Base-by-base conservation (phyloP, 2,329 filamentous ascomycete genomes). In the Aspergillus fumigatiaffinis region DNA sequence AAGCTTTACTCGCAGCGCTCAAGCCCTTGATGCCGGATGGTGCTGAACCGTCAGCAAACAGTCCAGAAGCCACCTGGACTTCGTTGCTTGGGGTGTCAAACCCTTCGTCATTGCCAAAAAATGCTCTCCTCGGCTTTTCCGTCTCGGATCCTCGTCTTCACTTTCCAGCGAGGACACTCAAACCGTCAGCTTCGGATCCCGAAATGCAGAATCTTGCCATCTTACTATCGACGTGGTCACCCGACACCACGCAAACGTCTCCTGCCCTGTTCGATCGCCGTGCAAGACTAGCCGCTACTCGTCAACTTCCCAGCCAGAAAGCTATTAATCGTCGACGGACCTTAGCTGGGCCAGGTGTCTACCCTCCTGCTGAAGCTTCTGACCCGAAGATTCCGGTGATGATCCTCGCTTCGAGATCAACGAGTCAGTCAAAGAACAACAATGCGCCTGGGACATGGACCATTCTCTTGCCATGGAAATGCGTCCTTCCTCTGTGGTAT, bases 401-500 rank as follows among this genome's bases (percentile, higher is more conserved):
- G 1, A 75, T 95, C 5, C 80, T 91, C 4, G 81, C 87, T 35
- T 85, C 84, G 10, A 82, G 85, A 3, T 71, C 80, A 9, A 71
- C 75, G 10, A 52, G 55, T 32, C 57, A 64, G n/a, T 60, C 65
- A 6, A 73, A 65, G 29, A 75, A 76, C 41, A 77, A 73, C 10
- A 82, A 81, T 50, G 77, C 79, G 1, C 86, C 88, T 50, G 88
- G 88, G 0, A 87, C 82, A 0, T 97, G 92, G 91, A 94, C 87
- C 0, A 71, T 97, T 1, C 79, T 97, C 25, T 82, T 94, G 3
- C 94, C 94, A 0, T 97, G 93, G 91, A 92, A 90, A 69, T 96
- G 90, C 66, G 88, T 97, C 38, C 79, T 86, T 38, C 85, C 91
- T 0, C 80, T 97, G 32, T 99, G 94, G 94, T 88, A 93, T 66